Conservation (phyloP, 202 grass and related monocot genomes). For the Dendrocalamus latiflorus region DNA sequence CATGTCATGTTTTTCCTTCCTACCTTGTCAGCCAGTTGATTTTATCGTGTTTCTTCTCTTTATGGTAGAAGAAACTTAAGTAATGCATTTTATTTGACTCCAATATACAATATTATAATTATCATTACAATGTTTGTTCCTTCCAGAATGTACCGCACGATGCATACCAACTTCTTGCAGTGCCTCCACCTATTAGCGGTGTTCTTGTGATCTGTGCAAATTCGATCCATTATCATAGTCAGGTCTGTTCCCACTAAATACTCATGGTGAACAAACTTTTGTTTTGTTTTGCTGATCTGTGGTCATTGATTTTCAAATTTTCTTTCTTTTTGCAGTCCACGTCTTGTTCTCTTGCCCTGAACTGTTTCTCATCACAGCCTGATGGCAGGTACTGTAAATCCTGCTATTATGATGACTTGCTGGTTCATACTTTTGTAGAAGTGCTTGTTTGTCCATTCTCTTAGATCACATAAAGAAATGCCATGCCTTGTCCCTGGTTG, state of each 20-base stretch:
- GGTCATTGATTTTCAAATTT: constrained; percentile 1
- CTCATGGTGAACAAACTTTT: not conserved
- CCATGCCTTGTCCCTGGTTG: not conserved
- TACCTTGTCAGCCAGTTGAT: not conserved
- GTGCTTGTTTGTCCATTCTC: not conserved
- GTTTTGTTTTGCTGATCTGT: constrained; percentile 12
- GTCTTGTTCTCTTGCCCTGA: constrained; percentile 79
- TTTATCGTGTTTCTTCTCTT: not conserved
- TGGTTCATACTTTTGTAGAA: not conserved
- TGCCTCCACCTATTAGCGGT: constrained; percentile 86
- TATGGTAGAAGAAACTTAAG: not conserved
- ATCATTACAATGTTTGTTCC: constrained; percentile 16
- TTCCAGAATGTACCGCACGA: constrained; percentile 82
- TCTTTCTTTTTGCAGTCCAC: constrained; percentile 65
- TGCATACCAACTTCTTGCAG: constrained; percentile 88
- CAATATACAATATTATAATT: constrained; percentile 1
- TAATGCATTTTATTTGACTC: not conserved
- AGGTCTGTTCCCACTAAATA: constrained; percentile 49
- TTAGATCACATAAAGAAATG: not conserved
- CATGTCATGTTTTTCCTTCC: not conserved
- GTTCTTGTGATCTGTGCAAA: constrained; percentile 91
- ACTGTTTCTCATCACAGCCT: constrained; percentile 64
- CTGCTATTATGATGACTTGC: not conserved
- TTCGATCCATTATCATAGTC: constrained; percentile 87
- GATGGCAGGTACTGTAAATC: constrained; percentile 63